Conservation (phyloP, 306 rosid genomes). For the Canavalia ensiformis region DNA sequence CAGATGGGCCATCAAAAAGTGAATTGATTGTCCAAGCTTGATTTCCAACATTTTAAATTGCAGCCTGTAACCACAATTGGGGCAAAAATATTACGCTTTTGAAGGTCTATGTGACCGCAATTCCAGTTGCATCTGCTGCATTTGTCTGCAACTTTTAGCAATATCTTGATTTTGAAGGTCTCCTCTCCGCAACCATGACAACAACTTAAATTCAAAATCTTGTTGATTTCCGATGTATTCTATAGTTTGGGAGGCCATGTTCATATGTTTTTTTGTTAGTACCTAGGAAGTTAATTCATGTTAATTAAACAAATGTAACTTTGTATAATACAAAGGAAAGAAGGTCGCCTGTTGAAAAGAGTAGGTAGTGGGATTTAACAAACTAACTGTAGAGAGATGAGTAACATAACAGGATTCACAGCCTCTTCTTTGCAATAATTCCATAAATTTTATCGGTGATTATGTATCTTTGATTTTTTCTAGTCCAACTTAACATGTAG, state of each 20-base stretch:
- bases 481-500: too few species aligned
- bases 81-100: background rate
- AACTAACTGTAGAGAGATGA: constrained; percentile 19
- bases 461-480: background rate
- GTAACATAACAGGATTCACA: background rate
- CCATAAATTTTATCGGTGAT: background rate
- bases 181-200: background rate
- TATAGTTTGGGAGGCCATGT: constrained; percentile 28
- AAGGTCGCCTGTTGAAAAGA: background rate
- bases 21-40: constrained; percentile 40
- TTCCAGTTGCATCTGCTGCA: background rate
- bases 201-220: background rate
- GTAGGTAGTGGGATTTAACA: background rate
- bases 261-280: constrained; percentile 12
- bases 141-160: background rate
- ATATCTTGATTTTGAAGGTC: background rate
- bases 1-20: constrained; percentile 56
- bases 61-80: background rate
- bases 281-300: background rate
- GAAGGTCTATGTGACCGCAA: background rate
- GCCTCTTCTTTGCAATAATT: background rate
- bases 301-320: background rate
- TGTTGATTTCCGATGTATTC: background rate
- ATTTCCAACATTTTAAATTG: background rate
- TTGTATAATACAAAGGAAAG: constrained; percentile 1